phyloP scores from a whole-genome alignment of 306 rosid genomes.

The Potentilla sterilis region DNA sequence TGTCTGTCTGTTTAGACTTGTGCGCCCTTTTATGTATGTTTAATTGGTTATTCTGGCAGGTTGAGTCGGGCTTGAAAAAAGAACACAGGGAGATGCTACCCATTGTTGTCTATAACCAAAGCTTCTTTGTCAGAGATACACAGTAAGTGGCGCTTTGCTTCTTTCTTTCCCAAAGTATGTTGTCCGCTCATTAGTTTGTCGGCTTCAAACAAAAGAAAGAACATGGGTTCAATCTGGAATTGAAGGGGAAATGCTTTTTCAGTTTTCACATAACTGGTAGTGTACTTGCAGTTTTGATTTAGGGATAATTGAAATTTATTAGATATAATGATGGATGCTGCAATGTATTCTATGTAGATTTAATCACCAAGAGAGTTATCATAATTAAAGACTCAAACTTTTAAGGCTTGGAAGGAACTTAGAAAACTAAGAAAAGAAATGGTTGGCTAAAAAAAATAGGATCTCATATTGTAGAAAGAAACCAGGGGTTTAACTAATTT shows the following conservation, averaged over 20 bases:
- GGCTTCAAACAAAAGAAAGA: neutral
- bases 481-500: neutral
- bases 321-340: neutral
- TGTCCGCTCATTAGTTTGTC: neutral
- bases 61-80: slow-evolving; percentile 61
- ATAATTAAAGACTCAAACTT: too few species aligned
- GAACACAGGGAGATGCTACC: slow-evolving; percentile 87
- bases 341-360: neutral
- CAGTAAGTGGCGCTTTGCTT: slow-evolving; percentile 48
- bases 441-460: neutral
- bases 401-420: neutral
- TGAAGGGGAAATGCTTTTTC: neutral
- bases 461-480: neutral
- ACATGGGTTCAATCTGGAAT: neutral
- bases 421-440: neutral
- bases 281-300: neutral
- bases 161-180: neutral
- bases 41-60: slow-evolving; percentile 27
- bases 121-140: slow-evolving; percentile 75
- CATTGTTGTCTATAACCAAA: slow-evolving; percentile 63
- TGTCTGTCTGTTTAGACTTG: neutral
- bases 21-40: neutral
- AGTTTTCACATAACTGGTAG: too few species aligned
- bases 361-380: neutral
- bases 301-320: neutral